phyloP scores from a whole-genome alignment of 805 yeast species.

The Candida ortonii region DNA sequence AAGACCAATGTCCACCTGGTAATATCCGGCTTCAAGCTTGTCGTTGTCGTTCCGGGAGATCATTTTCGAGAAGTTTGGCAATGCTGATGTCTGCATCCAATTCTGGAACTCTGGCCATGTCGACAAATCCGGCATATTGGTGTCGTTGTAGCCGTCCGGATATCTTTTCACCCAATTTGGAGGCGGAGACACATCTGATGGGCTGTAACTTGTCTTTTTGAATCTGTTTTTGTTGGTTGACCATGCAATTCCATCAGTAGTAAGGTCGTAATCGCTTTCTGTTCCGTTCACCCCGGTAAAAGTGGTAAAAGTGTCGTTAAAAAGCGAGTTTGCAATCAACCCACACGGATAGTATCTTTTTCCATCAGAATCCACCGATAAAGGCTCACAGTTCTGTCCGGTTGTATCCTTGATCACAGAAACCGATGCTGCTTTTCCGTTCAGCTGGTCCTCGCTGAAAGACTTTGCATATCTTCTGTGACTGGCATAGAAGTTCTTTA shows the following conservation, averaged over 20 bases:
- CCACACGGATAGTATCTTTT: constrained; percentile 77
- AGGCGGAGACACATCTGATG: constrained; percentile 70
- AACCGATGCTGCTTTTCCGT: constrained; percentile 64
- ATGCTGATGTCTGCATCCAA: constrained; percentile 84
- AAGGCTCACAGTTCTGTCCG: constrained; percentile 64
- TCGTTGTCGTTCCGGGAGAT: constrained; percentile 61
- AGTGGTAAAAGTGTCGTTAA: constrained; percentile 68
- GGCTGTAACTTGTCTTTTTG: constrained; percentile 59
- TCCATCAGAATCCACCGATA: constrained; percentile 45
- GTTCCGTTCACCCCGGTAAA: constrained; percentile 45
- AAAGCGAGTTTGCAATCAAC: constrained; percentile 73
- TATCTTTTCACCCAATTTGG: constrained; percentile 74
- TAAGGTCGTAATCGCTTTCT: constrained; percentile 40
- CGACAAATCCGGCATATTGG: constrained; percentile 66
- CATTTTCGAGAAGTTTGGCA: constrained; percentile 65
- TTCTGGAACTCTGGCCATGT: constrained; percentile 71
- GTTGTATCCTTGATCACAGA: constrained; percentile 50
- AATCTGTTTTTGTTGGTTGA: constrained; percentile 59
- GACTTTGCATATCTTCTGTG: constrained; percentile 93
- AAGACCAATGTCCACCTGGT: constrained; percentile 63
- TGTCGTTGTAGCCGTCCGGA: constrained; percentile 72
- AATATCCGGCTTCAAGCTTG: constrained; percentile 52
- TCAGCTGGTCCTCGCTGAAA: constrained; percentile 74
- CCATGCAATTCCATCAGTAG: constrained; percentile 68
- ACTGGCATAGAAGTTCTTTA: constrained; percentile 88